Base-by-base conservation (phyloP, 2,329 filamentous ascomycete genomes). In the Emergomyces africanus region DNA sequence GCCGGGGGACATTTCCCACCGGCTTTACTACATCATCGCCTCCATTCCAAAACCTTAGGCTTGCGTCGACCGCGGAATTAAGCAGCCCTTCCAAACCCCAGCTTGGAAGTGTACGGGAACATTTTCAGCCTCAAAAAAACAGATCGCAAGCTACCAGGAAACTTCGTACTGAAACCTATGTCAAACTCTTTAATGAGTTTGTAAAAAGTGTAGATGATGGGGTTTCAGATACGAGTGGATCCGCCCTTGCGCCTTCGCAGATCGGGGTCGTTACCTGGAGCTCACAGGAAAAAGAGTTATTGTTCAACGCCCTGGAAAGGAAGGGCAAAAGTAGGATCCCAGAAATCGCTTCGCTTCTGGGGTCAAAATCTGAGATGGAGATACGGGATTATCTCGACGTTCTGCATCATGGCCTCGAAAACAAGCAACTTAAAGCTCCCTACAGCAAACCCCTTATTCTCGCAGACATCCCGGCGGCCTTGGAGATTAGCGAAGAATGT, bases 201-300 rank as follows among this genome's bases (percentile, higher is more conserved):
- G 83, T 86, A 57, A 69, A 77, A n/a, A 67, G 67, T 33, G 28
- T 64, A 18, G 18, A 60, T n/a, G 58, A 60, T n/a, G 53, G 51
- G 15, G 23, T 55, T 35, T 49, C 46, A 10, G 59, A 56, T 23
- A 62, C 61, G 23, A 57, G 49, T 35, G 59, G 63, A 9, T 61
- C 64, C n/a, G 58, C 65, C 2, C 79, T 59, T 54, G 60, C 70
- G 54, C 56, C 74, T 41, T 79, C 80, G 1, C 87, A 90, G 66
- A 74, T 90, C 56, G 90, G 90, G 25, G 77, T 83, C 30, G 83
- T 85, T 0, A 64, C 73, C 12, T 97, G 92, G 92, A 84, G 81
- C 0, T 61, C 79, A 0, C 65, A 74, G 0, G 91, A 96, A 67
- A 95, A 95, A 68, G 75, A 80, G 1, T 65, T 76, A 0, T 81